Percentiles rank a stretch among this genome's conserved stretches.
Conservation (phyloP, 2,329 filamentous ascomycete genomes). For the Calonectria fujianensis region DNA sequence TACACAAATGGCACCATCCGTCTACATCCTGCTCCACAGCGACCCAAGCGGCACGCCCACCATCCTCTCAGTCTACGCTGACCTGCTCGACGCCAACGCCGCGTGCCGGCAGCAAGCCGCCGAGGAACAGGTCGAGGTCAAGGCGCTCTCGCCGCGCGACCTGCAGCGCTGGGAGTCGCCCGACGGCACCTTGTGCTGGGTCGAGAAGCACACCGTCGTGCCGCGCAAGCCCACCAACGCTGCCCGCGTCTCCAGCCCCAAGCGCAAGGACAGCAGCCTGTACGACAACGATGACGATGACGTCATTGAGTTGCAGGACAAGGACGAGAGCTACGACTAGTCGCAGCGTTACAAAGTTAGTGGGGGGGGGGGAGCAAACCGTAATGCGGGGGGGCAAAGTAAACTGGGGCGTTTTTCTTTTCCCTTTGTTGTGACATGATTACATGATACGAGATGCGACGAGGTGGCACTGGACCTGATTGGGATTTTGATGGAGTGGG, state of each 20-base stretch:
- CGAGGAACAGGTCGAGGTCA: slow-evolving; percentile 54
- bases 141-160: slow-evolving; percentile 46
- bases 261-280: slow-evolving; percentile 53
- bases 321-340: slow-evolving; percentile 54
- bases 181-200: slow-evolving; percentile 61
- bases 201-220: slow-evolving; percentile 59
- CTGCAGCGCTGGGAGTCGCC: slow-evolving; percentile 61
- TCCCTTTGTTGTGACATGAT: slow-evolving; percentile 20
- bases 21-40: slow-evolving; percentile 59
- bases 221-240: slow-evolving; percentile 42
- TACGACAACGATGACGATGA: slow-evolving; percentile 56
- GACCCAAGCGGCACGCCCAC: slow-evolving; percentile 53
- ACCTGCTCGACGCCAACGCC: slow-evolving; percentile 61
- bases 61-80: slow-evolving; percentile 58
- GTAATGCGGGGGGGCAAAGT: slow-evolving; percentile 17
- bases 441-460: slow-evolving; percentile 37
- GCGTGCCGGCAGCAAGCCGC: slow-evolving; percentile 56
- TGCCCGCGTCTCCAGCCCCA: slow-evolving; percentile 34
- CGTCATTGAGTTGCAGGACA: slow-evolving; percentile 52
- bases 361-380: background rate
- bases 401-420: slow-evolving; percentile 4
- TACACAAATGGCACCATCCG: slow-evolving; percentile 51
- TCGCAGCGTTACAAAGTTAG: no score
- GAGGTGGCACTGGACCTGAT: slow-evolving; percentile 20
- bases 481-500: slow-evolving; percentile 2